These are phyloP conservation scores for Blastocystis sp. DNA, from an alignment of 352 stramenopile species.

Conservation along the genomic window DNA sequence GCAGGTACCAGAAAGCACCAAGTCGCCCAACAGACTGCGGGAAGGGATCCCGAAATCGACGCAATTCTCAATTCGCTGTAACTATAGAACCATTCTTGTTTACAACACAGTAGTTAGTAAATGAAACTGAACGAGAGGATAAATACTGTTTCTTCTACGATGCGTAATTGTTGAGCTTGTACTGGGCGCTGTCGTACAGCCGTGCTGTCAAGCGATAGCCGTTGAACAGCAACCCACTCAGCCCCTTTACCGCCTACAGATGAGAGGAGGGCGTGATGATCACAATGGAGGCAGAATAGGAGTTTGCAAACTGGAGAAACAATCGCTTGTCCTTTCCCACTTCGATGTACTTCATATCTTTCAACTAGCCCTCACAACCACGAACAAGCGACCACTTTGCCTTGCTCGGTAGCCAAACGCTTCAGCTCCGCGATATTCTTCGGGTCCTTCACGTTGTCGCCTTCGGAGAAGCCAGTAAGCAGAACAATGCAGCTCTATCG, in stretches of 20 bases:
- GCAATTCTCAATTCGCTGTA: too few species aligned
- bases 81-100: too few species aligned
- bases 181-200: constrained; percentile 42
- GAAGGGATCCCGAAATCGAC: too few species aligned
- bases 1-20: not conserved
- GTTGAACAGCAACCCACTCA: constrained; percentile 31
- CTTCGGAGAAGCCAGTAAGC: constrained; percentile 56
- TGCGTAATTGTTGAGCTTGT: constrained; percentile 33
- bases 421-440: constrained; percentile 28
- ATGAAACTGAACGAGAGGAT: too few species aligned
- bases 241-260: constrained; percentile 30
- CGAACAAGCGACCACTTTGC: not conserved
- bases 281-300: constrained; percentile 44
- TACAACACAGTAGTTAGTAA: constrained; percentile 12
- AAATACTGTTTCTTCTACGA: too few species aligned
- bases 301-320: constrained; percentile 51
- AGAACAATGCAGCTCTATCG: constrained; percentile 38
- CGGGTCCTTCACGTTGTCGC: constrained; percentile 15
- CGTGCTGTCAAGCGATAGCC: not conserved
- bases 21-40: too few species aligned
- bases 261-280: not conserved
- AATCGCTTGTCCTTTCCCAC: constrained; percentile 41
- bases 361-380: not conserved
- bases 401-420: constrained; percentile 26
- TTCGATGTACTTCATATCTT: constrained; percentile 71